Base-by-base conservation (phyloP, 176 grass and related monocot genomes). In the Hordeum marinum region DNA sequence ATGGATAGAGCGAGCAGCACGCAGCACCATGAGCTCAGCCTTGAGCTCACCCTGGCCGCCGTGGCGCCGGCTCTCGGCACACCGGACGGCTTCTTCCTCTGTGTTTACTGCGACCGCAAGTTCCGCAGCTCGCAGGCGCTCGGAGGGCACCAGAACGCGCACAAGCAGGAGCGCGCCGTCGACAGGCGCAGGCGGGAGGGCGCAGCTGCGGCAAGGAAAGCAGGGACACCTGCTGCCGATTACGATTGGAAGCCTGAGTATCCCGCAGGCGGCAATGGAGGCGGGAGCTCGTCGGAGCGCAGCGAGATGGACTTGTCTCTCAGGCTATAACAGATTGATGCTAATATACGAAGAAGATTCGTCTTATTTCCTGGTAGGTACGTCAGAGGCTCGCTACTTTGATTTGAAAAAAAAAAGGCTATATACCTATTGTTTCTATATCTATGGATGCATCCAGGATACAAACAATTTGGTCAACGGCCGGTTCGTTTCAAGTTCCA, bases 71-170 rank as follows among this genome's bases (percentile, higher is more conserved):
- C 88, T 77, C 91, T 80, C 0, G 89, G 62, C 1, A 52, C 48
- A 52, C 5, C 48, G 5, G 48, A 52, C 48, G 83, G 96, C 62
- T 86, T 94, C 83, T 98, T 98, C 88, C 54, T 90, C 60, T 98
- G 96, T 83, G 90, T 82, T 68, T 92, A 98, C 84, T 98, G 96
- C 59, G 76, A 90, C 63, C 82, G 85, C 68, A 94, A 96, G 88
- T 99, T 99, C 83, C 63, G 85, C 71, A 99, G 83, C 82, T 99
- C 95, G 9, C 95, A 98, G 70, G 95, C 92, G 11, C 89, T 98
- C 4, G 92, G 95, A 5, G 95, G 95, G 42, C 95, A 98, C 82
- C 92, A 98, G 87, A 98, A 98, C 63, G 92, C 92, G 23, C 95
- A 98, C 89, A 98, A 98, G 89, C 80, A 92, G 39, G 93, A 99